Percentiles rank a stretch among this genome's conserved stretches.
Evolutionary conservation across 2,329 filamentous ascomycete species (phyloP).

Genomic region (Chaetomiaceae sp.): DNA sequence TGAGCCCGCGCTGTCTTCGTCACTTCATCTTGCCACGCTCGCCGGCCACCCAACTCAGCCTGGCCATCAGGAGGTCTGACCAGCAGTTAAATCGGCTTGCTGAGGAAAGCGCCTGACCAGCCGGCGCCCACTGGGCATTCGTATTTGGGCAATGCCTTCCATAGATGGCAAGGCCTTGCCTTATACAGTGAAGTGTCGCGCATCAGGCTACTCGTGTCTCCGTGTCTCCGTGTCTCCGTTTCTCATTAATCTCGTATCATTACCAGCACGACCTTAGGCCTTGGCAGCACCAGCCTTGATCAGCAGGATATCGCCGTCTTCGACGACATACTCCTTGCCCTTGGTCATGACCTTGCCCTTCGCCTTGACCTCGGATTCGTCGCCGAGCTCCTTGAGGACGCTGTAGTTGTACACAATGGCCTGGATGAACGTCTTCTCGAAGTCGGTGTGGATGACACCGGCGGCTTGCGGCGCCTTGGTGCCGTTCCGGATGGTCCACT

Average conservation of each 20-base stretch:
- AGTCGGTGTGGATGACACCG: constrained; percentile 96
- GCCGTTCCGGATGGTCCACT: constrained; percentile 95
- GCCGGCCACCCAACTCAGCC: no score
- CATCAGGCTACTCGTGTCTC: constrained; percentile 3
- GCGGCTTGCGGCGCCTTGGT: constrained; percentile 97
- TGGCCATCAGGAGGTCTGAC: no score
- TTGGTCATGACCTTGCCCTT: constrained; percentile 98
- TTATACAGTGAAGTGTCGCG: not conserved
- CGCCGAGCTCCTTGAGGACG: constrained; percentile 76
- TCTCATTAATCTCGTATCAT: constrained; percentile 15
- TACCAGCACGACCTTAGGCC: constrained; percentile 37
- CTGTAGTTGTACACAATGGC: constrained; percentile 87
- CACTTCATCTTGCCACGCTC: no score
- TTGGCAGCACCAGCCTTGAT: constrained; percentile 89
- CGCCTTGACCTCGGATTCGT: constrained; percentile 78
- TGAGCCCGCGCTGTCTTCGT: no score
- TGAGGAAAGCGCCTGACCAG: no score
- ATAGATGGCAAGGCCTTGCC: no score
- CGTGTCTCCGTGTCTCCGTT: not conserved
- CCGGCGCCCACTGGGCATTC: no score
- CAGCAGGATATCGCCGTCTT: constrained; percentile 76
- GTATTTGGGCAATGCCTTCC: no score
- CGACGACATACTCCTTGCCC: constrained; percentile 92
- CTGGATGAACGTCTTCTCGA: constrained; percentile 99
- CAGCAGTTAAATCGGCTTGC: no score